Evolutionary conservation across 2,329 filamentous ascomycete genomes (phyloP).

Genomic region (Pyricularia grisea): DNA sequence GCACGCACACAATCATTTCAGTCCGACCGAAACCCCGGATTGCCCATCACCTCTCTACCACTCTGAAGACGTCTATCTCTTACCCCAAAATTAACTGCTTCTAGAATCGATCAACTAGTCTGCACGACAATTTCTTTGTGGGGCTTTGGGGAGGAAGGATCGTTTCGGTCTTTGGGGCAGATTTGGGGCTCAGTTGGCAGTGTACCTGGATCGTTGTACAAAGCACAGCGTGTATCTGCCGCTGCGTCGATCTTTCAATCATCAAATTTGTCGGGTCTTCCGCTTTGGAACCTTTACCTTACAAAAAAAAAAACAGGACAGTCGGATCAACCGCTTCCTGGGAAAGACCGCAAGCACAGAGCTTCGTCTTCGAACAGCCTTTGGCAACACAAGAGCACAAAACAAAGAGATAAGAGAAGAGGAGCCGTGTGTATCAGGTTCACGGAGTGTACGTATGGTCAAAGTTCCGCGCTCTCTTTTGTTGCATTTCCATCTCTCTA

Average conservation of each 20-base stretch:
- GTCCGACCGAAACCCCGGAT: not conserved
- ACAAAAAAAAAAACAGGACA: not conserved
- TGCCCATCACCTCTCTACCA: not conserved
- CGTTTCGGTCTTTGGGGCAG: not conserved
- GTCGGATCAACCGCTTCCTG: conserved; percentile 2
- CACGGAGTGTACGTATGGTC: conserved; percentile 46
- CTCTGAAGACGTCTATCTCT: not conserved
- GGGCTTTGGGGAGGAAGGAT: not conserved
- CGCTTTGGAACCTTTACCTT: not conserved
- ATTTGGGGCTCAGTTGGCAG: not conserved
- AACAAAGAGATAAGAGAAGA: conserved; percentile 7
- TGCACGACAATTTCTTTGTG: not conserved
- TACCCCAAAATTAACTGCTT: not conserved
- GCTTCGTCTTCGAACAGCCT: conserved; percentile 44
- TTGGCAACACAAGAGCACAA: not conserved
- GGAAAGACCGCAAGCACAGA: conserved; percentile 48
- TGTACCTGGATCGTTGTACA: not conserved
- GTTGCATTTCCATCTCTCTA: conserved; percentile 13
- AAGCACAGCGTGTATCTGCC: not conserved
- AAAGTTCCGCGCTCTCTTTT: conserved; percentile 8
- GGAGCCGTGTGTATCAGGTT: conserved; percentile 16
- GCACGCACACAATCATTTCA: not conserved
- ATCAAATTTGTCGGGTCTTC: not conserved
- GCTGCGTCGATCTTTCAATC: not conserved
- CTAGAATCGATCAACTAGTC: not conserved